A percentile compares a stretch with the other conserved stretches of the same genome.
Evolutionary conservation across 2,329 filamentous ascomycete genomes (phyloP).

Genomic region (Xylaria sp.): DNA sequence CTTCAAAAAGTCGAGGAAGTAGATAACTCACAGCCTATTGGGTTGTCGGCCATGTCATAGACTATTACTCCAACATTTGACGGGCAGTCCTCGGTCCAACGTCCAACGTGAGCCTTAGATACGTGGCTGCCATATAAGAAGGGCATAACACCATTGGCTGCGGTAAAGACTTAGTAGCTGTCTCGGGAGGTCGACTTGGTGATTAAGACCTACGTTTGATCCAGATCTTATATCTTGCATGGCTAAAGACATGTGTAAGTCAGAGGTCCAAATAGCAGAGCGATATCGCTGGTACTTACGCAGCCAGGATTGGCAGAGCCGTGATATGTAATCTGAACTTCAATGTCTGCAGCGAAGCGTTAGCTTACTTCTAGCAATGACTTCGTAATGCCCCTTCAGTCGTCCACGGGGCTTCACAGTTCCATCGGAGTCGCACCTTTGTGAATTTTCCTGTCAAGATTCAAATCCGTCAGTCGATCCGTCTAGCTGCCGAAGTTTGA

Average conservation of each 20-base stretch:
- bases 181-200: neutral
- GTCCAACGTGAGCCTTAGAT: conserved; percentile 70
- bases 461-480: conserved; percentile 15
- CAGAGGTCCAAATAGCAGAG: neutral
- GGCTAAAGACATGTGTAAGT: conserved; percentile 80
- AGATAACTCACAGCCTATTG: conserved; percentile 72
- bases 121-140: conserved; percentile 91
- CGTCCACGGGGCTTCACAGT: neutral
- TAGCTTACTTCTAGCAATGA: conserved; percentile 8
- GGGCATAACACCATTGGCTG: conserved; percentile 89
- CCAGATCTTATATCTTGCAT: conserved; percentile 97
- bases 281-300: conserved; percentile 49
- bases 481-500: neutral
- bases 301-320: conserved; percentile 83
- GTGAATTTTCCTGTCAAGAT: conserved; percentile 83
- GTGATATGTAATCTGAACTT: conserved; percentile 97
- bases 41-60: conserved; percentile 90
- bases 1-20: neutral
- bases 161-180: conserved; percentile 21
- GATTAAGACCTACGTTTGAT: conserved; percentile 70
- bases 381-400: no score
- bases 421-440: conserved; percentile 59
- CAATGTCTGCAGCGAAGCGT: conserved; percentile 64
- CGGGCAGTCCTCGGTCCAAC: conserved; percentile 74
- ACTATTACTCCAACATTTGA: conserved; percentile 94